Evolutionary conservation across 768 basidiomycete genomes (phyloP).

Genomic region (Sporobolomyces pararoseus): DNA sequence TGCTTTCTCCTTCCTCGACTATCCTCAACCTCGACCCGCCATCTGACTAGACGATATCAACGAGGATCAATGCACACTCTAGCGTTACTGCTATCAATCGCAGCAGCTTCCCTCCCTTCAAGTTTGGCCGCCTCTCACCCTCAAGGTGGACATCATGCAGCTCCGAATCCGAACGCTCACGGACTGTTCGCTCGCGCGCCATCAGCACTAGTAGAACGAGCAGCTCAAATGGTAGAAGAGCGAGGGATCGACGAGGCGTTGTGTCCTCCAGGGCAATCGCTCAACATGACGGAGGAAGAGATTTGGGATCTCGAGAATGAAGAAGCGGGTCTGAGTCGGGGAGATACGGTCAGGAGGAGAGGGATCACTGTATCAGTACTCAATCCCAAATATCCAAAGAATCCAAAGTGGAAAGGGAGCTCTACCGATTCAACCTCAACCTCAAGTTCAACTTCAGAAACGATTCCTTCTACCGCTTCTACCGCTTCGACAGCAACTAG

Average conservation of each 20-base stretch:
- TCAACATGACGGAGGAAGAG: slow-evolving; percentile 14
- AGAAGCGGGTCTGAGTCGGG: background rate
- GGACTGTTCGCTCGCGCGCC: slow-evolving; percentile 7
- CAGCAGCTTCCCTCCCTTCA: background rate
- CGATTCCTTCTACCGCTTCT: too few species aligned
- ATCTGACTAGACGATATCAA: background rate
- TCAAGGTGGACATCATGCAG: slow-evolving; percentile 7
- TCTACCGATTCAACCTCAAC: background rate
- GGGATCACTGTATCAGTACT: background rate
- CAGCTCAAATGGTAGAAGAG: background rate
- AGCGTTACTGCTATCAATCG: background rate
- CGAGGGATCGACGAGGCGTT: slow-evolving; percentile 10
- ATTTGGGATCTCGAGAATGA: background rate
- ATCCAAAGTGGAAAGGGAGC: slow-evolving; percentile 27
- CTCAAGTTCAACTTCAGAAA: background rate
- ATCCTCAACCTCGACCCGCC: background rate
- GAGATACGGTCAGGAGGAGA: slow-evolving; percentile 6
- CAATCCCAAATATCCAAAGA: slow-evolving; percentile 28
- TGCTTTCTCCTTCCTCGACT: background rate
- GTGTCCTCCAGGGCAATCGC: slow-evolving; percentile 1
- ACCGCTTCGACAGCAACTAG: background rate
- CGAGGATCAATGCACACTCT: background rate
- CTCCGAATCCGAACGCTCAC: slow-evolving; percentile 10
- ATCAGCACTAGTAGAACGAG: slow-evolving; percentile 1
- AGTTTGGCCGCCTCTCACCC: slow-evolving; percentile 1